phyloP scores from a whole-genome alignment of 176 grass and related monocot species.

The Olyra latifolia region DNA sequence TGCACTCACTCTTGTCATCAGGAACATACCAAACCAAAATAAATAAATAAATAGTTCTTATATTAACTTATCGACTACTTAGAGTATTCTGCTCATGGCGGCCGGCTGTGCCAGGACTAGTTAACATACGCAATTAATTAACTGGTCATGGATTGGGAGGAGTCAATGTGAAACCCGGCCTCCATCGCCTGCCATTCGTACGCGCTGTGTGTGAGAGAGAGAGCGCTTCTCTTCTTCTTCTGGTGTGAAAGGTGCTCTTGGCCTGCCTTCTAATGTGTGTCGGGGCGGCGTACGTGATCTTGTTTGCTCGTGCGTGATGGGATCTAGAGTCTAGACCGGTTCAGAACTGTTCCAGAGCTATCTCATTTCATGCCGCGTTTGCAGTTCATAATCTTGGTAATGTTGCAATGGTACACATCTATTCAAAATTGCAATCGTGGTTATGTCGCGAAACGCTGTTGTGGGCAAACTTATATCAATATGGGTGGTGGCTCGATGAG shows the following conservation, averaged over 20 bases:
- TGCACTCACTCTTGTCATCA: neutral
- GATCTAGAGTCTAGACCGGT: neutral
- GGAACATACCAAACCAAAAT: neutral
- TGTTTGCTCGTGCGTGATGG: neutral
- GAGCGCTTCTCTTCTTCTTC: neutral
- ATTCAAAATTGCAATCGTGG: neutral
- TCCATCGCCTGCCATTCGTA: neutral
- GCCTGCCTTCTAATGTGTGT: neutral
- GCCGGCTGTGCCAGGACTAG: neutral
- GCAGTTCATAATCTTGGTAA: neutral
- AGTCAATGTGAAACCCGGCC: slow-evolving; percentile 32
- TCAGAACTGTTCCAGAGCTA: neutral
- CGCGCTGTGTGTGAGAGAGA: too few relatives aligned
- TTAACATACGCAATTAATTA: neutral
- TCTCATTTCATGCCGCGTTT: neutral
- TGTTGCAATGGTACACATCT: neutral
- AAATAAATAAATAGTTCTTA: neutral
- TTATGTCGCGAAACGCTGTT: neutral
- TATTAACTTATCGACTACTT: neutral
- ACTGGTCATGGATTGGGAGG: neutral
- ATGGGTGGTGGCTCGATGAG: too few relatives aligned
- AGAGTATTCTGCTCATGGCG: slow-evolving; percentile 16
- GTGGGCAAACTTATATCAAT: too few relatives aligned
- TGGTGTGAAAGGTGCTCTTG: neutral
- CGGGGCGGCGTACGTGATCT: neutral